These are phyloP conservation scores for Carallia pectinifolia DNA, from an alignment of 345 rosid species.

Conservation along the genomic window DNA sequence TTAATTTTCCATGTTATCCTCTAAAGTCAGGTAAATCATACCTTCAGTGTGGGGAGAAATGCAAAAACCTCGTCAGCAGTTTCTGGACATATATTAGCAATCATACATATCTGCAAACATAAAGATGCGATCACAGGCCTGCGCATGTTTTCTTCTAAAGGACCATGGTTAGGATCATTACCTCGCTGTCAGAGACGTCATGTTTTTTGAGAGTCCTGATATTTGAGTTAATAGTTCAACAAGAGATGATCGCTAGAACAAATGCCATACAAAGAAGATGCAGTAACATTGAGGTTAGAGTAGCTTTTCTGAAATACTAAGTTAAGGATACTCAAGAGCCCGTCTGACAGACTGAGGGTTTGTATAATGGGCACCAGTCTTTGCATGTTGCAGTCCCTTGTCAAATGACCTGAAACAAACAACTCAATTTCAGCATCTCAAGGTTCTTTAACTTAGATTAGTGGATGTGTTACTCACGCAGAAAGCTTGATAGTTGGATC, in stretches of 20 bases:
- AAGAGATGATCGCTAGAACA: slow-evolving; percentile 17
- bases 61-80: slow-evolving; percentile 72
- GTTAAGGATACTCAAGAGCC: slow-evolving; percentile 78
- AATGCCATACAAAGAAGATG: slow-evolving; percentile 2
- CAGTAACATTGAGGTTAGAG: slow-evolving; percentile 1
- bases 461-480: slow-evolving; percentile 42
- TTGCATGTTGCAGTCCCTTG: slow-evolving; percentile 59
- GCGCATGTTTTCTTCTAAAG: slow-evolving; percentile 12
- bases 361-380: slow-evolving; percentile 41
- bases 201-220: slow-evolving; percentile 49
- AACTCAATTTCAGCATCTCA: slow-evolving; percentile 14
- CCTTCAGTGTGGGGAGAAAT: slow-evolving; percentile 77
- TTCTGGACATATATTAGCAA: slow-evolving; percentile 79
- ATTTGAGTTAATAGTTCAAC: slow-evolving; percentile 42
- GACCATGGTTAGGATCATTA: slow-evolving; percentile 30
- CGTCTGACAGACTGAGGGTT: slow-evolving; percentile 61
- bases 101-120: slow-evolving; percentile 60
- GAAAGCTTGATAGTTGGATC: slow-evolving; percentile 83
- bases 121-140: slow-evolving; percentile 23
- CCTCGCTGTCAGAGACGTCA: slow-evolving; percentile 81
- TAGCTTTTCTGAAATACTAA: slow-evolving; percentile 9
- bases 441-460: slow-evolving; percentile 1
- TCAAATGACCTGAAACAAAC: slow-evolving; percentile 65
- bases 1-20: neutral
- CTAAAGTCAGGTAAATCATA: slow-evolving; percentile 26